phyloP scores from a whole-genome alignment of 305 asterid genomes.

The Fraxinus xanthoxyloides region DNA sequence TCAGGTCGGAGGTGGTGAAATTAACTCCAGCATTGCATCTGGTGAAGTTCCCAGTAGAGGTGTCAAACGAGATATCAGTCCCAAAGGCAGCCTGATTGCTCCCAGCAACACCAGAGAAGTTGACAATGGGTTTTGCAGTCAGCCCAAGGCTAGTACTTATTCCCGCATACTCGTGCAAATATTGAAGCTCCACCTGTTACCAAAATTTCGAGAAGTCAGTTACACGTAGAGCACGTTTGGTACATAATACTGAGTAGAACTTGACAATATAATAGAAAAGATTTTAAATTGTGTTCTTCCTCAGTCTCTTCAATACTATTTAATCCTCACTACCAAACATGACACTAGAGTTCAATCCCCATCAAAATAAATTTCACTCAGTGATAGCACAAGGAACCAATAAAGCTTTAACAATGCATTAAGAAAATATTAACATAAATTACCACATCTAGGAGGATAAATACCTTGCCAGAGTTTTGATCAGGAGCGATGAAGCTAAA shows the following conservation, averaged over 20 bases:
- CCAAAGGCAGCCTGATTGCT: constrained; percentile 58
- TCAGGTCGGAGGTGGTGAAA: constrained; percentile 61
- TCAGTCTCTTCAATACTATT: neutral
- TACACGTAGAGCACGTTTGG: neutral
- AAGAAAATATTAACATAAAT: neutral
- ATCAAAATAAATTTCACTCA: neutral
- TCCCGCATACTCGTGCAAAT: constrained; percentile 68
- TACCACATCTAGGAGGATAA: neutral
- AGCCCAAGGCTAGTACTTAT: constrained; percentile 69
- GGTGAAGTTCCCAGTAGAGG: constrained; percentile 73
- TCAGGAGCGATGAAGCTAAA: constrained; percentile 78
- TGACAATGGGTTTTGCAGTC: constrained; percentile 61
- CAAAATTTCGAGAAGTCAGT: constrained; percentile 10
- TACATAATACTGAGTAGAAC: neutral
- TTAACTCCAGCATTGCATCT: constrained; percentile 73
- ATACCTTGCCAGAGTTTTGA: constrained; percentile 87
- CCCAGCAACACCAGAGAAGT: constrained; percentile 92
- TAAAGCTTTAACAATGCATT: neutral
- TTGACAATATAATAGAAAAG: neutral
- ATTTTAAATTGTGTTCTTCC: neutral
- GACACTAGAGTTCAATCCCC: neutral
- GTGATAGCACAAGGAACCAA: neutral
- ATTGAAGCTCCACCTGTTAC: constrained; percentile 65
- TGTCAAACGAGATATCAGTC: constrained; percentile 83
- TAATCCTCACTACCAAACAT: neutral